These are phyloP conservation scores for Pseudocercospora pini-densiflorae DNA, from an alignment of 2,329 filamentous ascomycete genomes.

Conservation along the genomic window DNA sequence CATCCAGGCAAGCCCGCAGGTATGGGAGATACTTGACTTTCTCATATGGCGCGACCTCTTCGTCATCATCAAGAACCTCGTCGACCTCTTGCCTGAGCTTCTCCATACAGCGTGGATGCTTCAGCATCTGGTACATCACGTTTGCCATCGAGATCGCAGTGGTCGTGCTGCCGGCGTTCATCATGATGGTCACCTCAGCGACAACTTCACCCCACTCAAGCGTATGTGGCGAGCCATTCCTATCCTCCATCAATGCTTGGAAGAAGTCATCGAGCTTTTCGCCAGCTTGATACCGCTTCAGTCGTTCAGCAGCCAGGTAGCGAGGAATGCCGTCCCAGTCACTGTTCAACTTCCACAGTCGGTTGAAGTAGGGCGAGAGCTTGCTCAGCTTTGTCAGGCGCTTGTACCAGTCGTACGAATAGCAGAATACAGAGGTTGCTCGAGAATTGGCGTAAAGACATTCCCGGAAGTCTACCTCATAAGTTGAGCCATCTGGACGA, in stretches of 20 bases:
- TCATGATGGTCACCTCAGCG: constrained; percentile 60
- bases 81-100: constrained; percentile 29
- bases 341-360: constrained; percentile 46
- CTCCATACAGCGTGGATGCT: constrained; percentile 42
- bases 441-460: constrained; percentile 57
- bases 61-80: constrained; percentile 49
- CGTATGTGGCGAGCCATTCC: constrained; percentile 49
- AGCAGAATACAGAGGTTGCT: constrained; percentile 57
- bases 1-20: constrained; percentile 28
- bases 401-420: constrained; percentile 58
- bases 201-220: constrained; percentile 64
- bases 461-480: constrained; percentile 54
- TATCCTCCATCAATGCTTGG: constrained; percentile 58
- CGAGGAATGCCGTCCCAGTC: constrained; percentile 54
- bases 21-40: constrained; percentile 30
- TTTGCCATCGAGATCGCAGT: constrained; percentile 48
- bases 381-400: constrained; percentile 54
- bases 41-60: constrained; percentile 45
- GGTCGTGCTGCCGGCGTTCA: constrained; percentile 51
- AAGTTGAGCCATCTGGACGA: constrained; percentile 46
- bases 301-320: constrained; percentile 50
- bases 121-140: constrained; percentile 46
- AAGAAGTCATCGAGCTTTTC: constrained; percentile 66
- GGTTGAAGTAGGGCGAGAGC: constrained; percentile 49
- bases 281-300: constrained; percentile 54